Conservation (phyloP, 805 yeast genomes). For the Candida odintsovae region DNA sequence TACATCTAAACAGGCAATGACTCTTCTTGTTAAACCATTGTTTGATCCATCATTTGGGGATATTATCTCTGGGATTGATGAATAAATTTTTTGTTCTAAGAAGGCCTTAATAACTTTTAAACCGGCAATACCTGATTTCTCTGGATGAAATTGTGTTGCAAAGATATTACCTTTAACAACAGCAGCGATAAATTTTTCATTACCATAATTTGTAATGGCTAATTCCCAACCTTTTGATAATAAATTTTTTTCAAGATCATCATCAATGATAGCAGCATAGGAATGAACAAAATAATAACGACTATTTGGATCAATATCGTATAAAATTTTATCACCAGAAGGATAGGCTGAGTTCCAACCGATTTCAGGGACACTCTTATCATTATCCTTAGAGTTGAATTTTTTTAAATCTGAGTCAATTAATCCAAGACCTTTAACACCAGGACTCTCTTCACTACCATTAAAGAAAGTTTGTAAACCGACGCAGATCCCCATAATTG, state of each 20-base stretch:
- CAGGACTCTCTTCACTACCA: constrained; percentile 70
- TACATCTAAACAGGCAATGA: constrained; percentile 97
- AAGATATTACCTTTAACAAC: constrained; percentile 69
- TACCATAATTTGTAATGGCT: constrained; percentile 68
- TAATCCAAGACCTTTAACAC: constrained; percentile 53
- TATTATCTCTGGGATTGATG: constrained; percentile 13
- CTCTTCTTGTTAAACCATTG: constrained; percentile 77
- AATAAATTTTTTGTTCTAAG: constrained; percentile 34
- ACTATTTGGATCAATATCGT: constrained; percentile 56
- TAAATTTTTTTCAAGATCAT: constrained; percentile 28
- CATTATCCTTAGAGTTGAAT: constrained; percentile 46
- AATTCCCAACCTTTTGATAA: constrained; percentile 58
- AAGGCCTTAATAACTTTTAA: constrained; percentile 69
- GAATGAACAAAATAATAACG: constrained; percentile 96
- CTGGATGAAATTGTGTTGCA: constrained; percentile 99
- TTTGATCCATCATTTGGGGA: constrained; percentile 34
- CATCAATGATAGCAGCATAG: constrained; percentile 66
- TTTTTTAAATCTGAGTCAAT: constrained; percentile 47
- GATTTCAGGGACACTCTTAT: constrained; percentile 89
- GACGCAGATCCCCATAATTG: constrained; percentile 96
- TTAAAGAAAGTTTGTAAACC: constrained; percentile 84
- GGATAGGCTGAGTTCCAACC: constrained; percentile 76
- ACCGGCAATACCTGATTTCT: constrained; percentile 92
- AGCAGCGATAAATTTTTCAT: constrained; percentile 80
- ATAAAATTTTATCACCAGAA: constrained; percentile 34